Evolutionary conservation across 768 basidiomycete genomes (phyloP).

Genomic region (Mycena alexandri): DNA sequence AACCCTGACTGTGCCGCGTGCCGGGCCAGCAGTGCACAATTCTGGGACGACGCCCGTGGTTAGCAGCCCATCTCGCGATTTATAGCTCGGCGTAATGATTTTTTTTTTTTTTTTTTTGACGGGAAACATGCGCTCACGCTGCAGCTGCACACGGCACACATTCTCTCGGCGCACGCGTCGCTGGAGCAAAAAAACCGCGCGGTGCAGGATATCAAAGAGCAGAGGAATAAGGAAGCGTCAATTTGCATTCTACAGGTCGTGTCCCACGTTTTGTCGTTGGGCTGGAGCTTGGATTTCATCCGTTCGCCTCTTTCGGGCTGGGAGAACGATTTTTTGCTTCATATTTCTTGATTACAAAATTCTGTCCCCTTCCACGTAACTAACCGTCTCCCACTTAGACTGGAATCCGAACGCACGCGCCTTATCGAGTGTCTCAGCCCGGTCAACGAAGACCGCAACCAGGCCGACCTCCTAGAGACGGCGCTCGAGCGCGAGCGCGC

Average conservation of each 20-base stretch:
- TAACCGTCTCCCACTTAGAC: slow-evolving; percentile 52
- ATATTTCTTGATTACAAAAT: too few species aligned
- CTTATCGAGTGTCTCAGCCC: slow-evolving; percentile 76
- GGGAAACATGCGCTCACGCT: slow-evolving; percentile 80
- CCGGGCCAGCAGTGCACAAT: background rate
- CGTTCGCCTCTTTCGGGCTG: too few species aligned
- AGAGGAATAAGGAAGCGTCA: slow-evolving; percentile 79
- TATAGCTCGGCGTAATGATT: background rate
- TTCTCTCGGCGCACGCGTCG: slow-evolving; percentile 84
- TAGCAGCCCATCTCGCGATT: too few species aligned
- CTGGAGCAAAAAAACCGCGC: slow-evolving; percentile 83
- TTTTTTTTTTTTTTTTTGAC: slow-evolving; percentile 13
- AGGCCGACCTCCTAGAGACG: slow-evolving; percentile 78
- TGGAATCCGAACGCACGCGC: slow-evolving; percentile 82
- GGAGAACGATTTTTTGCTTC: too few species aligned
- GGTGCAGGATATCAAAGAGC: too few species aligned
- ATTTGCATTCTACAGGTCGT: too few species aligned
- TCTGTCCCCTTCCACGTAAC: too few species aligned
- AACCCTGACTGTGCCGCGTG: background rate
- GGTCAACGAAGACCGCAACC: slow-evolving; percentile 86
- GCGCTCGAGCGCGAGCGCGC: slow-evolving; percentile 79
- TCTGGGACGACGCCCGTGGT: slow-evolving; percentile 34
- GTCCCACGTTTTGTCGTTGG: too few species aligned
- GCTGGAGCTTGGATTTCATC: too few species aligned
- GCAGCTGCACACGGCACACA: slow-evolving; percentile 89